A percentile compares a stretch with the other conserved stretches of the same genome.
Evolutionary conservation across 345 rosid species (phyloP).

Genomic region (Psidium guajava): DNA sequence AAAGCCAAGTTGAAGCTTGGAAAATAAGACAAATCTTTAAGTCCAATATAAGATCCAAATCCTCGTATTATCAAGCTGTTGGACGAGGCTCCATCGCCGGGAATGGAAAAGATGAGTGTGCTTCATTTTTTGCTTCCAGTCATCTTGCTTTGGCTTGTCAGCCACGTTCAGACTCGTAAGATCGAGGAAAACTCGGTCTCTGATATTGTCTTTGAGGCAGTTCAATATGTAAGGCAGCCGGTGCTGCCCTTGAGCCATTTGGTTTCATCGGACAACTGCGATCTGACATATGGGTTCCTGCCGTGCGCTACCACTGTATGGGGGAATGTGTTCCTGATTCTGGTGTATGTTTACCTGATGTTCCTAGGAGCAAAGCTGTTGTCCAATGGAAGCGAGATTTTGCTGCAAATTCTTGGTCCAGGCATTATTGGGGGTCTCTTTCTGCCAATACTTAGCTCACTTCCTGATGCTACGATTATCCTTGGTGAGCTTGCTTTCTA

Average conservation of each 20-base stretch:
- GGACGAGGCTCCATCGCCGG: neutral
- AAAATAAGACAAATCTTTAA: neutral
- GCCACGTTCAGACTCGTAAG: neutral
- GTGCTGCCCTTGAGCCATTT: neutral
- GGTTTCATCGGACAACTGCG: slow-evolving; percentile 11
- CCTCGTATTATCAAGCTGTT: neutral
- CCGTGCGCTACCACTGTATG: slow-evolving; percentile 24
- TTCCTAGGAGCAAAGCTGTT: slow-evolving; percentile 20
- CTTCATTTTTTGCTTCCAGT: neutral
- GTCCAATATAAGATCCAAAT: neutral
- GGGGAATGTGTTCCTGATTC: slow-evolving; percentile 21
- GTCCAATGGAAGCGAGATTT: slow-evolving; percentile 27
- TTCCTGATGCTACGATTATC: slow-evolving; percentile 50
- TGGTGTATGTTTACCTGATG: slow-evolving; percentile 27
- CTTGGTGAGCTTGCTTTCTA: slow-evolving; percentile 18
- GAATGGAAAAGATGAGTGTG: neutral
- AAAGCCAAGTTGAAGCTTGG: neutral
- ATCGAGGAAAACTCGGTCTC: neutral
- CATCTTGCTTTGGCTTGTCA: neutral
- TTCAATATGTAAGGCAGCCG: neutral
- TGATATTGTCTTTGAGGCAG: neutral
- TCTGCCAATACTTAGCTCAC: slow-evolving; percentile 39
- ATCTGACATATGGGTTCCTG: slow-evolving; percentile 35
- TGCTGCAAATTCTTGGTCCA: slow-evolving; percentile 41
- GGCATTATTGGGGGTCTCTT: slow-evolving; percentile 43